Base-by-base conservation (phyloP, 2,329 filamentous ascomycete species). In the Penicillium sp. region DNA sequence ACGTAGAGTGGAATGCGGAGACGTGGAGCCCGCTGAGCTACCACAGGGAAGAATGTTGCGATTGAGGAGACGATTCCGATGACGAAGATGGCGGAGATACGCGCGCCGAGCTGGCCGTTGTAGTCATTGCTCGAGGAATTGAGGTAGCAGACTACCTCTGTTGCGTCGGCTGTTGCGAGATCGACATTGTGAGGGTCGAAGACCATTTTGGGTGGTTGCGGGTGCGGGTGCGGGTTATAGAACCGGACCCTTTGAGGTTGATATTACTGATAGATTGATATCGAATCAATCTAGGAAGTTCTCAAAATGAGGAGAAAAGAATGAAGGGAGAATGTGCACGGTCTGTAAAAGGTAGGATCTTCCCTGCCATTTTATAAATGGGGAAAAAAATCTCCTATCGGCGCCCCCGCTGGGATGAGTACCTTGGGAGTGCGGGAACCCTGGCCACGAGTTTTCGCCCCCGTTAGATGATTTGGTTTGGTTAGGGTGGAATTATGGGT, bases 101-200 rank as follows among this genome's bases (percentile, higher is more conserved):
- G 75, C 1, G 72, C 74, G 9, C 78, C 78, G 1, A 80, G 59
- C 4, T 70, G 74, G 22, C 84, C 83, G 61, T 85, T 75, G 63
- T 85, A 86, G 21, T 85, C 79, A 62, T 85, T 85, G 1, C 64
- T 69, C 2, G 69, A 71, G 3, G 65, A 56, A 11, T 75, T 70
- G 19, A 85, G 65, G 66, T 79, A 84, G 67, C 84, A 86, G 63
- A 83, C 72, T 45, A 86, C 68, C 3, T 78, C 68, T 3, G 64
- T 65, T 2, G 74, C 71, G 62, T 80, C 77, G 11, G 70, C 78
- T 1, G 71, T 77, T 45, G 72, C 67, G 22, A 82, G 70, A 57
- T 82, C 68, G 68, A 81, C 80, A 50, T 65, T 76, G 26, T 66
- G 68, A 2, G 80, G 73, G 58, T 82, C 68, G 55, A 71, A 72